phyloP scores from a whole-genome alignment of 768 basidiomycete species.

The Pulveroboletus sp. region DNA sequence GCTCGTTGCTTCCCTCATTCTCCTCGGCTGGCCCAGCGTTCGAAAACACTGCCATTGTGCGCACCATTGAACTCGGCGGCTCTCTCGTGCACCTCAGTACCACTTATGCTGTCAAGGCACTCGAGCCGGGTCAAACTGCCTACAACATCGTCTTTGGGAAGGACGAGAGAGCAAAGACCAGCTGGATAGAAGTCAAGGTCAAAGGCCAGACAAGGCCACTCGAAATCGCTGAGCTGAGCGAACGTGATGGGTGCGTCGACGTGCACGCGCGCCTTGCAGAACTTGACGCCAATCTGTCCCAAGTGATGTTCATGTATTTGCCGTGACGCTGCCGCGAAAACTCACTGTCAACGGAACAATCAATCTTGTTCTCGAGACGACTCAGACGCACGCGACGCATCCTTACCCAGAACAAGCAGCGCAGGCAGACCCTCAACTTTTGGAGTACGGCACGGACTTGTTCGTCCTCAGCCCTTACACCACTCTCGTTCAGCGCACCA shows the following conservation, averaged over 20 bases:
- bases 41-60: constrained; percentile 87
- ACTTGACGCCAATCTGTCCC: constrained; percentile 28
- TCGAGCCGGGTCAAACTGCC: constrained; percentile 52
- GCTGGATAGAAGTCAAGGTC: constrained; percentile 76
- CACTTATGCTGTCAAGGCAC: constrained; percentile 77
- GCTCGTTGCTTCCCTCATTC: constrained; percentile 39
- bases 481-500: constrained; percentile 79
- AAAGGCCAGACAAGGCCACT: constrained; percentile 65
- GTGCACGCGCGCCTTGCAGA: constrained; percentile 1
- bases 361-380: constrained; percentile 74
- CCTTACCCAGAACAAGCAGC: constrained; percentile 71
- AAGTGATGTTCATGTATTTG: constrained; percentile 48
- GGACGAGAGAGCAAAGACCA: constrained; percentile 61
- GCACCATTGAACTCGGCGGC: constrained; percentile 86
- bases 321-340: constrained; percentile 59
- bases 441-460: constrained; percentile 73
- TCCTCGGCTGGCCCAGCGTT: constrained; percentile 51
- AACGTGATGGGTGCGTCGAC: constrained; percentile 49
- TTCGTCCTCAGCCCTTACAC: constrained; percentile 83
- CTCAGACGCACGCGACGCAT: constrained; percentile 72
- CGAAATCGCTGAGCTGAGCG: constrained; percentile 43
- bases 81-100: constrained; percentile 85
- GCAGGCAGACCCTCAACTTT: constrained; percentile 74
- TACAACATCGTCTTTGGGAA: constrained; percentile 68
- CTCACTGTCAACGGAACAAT: constrained; percentile 56